These are phyloP conservation scores for Tylopilus orsonianus DNA, from an alignment of 1,284 basidiomycete genomes.

Conservation along the genomic window DNA sequence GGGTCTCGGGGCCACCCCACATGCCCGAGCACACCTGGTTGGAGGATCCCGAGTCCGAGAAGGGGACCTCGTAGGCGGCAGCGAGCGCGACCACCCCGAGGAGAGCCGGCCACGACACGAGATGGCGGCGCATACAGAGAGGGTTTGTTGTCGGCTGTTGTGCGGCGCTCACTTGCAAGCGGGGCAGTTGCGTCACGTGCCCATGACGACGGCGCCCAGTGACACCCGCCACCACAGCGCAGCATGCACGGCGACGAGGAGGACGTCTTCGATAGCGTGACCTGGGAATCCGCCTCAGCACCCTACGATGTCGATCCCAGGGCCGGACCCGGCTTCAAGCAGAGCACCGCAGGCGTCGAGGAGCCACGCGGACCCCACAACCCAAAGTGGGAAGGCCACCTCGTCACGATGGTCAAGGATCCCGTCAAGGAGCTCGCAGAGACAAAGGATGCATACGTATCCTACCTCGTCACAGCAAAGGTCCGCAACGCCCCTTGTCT, in stretches of 20 bases:
- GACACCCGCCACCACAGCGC: not conserved
- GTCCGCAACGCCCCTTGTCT: conserved; percentile 42
- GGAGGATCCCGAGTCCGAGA: conserved; percentile 74
- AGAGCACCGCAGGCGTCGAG: conserved; percentile 65
- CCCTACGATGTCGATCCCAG: conserved; percentile 47
- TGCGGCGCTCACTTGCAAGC: conserved; percentile 5
- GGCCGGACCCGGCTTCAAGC: conserved; percentile 72
- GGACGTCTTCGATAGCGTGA: conserved; percentile 83
- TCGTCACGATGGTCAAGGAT: conserved; percentile 84
- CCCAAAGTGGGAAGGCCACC: conserved; percentile 88
- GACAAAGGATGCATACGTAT: conserved; percentile 95
- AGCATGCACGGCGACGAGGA: conserved; percentile 77
- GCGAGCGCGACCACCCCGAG: conserved; percentile 38
- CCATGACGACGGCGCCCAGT: not conserved
- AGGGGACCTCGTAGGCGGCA: conserved; percentile 59
- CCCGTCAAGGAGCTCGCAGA: conserved; percentile 95
- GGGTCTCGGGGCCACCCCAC: conserved; percentile 80
- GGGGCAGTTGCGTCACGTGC: conserved; percentile 31
- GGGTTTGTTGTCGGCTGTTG: conserved; percentile 33
- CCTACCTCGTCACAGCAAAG: conserved; percentile 89
- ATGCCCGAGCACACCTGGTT: conserved; percentile 95
- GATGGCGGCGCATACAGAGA: conserved; percentile 28
- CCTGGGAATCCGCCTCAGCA: conserved; percentile 74
- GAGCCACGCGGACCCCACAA: conserved; percentile 64
- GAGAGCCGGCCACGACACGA: conserved; percentile 30